Base-by-base conservation (phyloP, 768 basidiomycete genomes). In the Grammothele lineata region DNA sequence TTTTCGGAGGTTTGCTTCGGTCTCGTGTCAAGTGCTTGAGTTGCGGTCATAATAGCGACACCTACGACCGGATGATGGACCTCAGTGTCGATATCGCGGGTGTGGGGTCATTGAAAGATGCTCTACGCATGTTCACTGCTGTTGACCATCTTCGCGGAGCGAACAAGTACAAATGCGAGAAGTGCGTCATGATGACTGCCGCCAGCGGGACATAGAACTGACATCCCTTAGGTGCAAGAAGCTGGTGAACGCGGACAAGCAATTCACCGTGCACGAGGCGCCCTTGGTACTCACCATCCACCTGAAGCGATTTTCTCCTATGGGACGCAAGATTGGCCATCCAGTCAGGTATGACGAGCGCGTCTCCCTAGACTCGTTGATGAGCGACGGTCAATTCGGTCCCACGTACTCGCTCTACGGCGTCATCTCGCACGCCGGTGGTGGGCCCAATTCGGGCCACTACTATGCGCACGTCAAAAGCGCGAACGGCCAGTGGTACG, bases 131-230 rank as follows among this genome's bases (percentile, higher is more conserved):
- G 59, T 96, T 96, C 57, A 80, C 88, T 30, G 83, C 81, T 7
- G 70, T 87, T 38, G 96, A 99, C 61, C 72, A 77, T 52, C 66
- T 99, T 52, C 88, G 81, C 51, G 96, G 95, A 0, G 81, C 83
- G 5, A 92, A 99, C 73, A 94, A 94, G 69, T 99, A 99, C 67
- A 92, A 94, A 63, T 99, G 96, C 66, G 96, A 99, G 69, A 97
- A 92, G 92, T 96, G 62, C 58, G 88, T 75, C 17, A 3, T 37
- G 0, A 2, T 0, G 25, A 19, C 19, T 14, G 7, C 15, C 8
- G 7, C 8, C 18, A n/a, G 9, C 35, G 15, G 12, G n/a, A 36
- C 7, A 36, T 19, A 9, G 12, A n/a, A 6, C 12, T 6, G 7
- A 8, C n/a, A 6, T 36, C 6, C n/a, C 7, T 24, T 55, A 96